Evolutionary conservation across 2,329 filamentous ascomycete species (phyloP).

Genomic region (Microdochium trichocladiopsis): DNA sequence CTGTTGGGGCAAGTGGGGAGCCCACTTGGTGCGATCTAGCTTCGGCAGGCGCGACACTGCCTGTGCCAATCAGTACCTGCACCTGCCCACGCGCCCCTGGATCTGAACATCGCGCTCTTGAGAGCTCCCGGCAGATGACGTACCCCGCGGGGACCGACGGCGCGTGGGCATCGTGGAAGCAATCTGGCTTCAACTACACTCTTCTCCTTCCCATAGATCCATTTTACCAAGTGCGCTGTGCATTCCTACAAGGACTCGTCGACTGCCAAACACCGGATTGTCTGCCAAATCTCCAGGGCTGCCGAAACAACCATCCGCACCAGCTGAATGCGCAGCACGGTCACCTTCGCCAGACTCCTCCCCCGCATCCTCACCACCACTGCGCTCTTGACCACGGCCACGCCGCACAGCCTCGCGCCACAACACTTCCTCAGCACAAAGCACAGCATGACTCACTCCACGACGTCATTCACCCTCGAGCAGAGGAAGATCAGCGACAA

Average conservation of each 20-base stretch:
- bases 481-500: background rate
- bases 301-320: background rate
- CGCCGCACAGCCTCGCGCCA: background rate
- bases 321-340: background rate
- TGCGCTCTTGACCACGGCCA: background rate
- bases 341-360: background rate
- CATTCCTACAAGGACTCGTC: too few species aligned
- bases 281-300: too few species aligned
- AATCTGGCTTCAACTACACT: too few species aligned
- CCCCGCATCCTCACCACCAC: background rate
- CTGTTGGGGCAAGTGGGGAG: background rate
- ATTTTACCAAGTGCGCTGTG: too few species aligned
- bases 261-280: too few species aligned
- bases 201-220: too few species aligned
- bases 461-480: background rate
- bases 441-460: background rate
- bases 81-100: background rate
- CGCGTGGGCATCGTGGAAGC: too few species aligned
- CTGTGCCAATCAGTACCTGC: background rate
- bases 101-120: too few species aligned
- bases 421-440: background rate
- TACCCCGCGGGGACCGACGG: too few species aligned
- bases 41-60: background rate
- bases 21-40: background rate
- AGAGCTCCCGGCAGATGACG: too few species aligned